These are phyloP conservation scores for Xylaria castorea DNA, from an alignment of 495 filamentous ascomycete genomes.

Conservation along the genomic window DNA sequence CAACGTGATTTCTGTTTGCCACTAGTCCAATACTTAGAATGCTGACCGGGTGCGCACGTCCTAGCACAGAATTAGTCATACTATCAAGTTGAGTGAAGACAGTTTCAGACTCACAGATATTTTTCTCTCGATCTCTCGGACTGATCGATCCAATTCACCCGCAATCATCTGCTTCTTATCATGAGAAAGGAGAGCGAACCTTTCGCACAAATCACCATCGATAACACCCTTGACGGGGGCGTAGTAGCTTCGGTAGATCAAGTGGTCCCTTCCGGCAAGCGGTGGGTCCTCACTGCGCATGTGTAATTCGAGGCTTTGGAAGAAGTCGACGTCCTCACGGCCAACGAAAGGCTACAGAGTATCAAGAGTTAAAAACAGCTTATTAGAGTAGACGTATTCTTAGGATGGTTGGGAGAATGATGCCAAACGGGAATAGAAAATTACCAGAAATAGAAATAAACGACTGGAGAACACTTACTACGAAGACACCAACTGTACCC, in stretches of 20 bases:
- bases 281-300: slow-evolving; percentile 84
- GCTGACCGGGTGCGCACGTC: slow-evolving; percentile 89
- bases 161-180: slow-evolving; percentile 96
- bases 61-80: slow-evolving; percentile 49
- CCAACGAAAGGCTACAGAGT: slow-evolving; percentile 71
- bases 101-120: slow-evolving; percentile 75
- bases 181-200: slow-evolving; percentile 78
- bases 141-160: slow-evolving; percentile 85
- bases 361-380: background rate
- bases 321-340: slow-evolving; percentile 95
- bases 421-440: background rate
- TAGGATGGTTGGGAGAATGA: background rate
- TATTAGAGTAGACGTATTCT: background rate
- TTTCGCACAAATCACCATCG: slow-evolving; percentile 97
- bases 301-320: slow-evolving; percentile 89
- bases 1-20: slow-evolving; percentile 23
- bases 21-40: slow-evolving; percentile 59
- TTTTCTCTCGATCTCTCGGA: slow-evolving; percentile 92
- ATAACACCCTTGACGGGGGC: slow-evolving; percentile 96
- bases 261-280: slow-evolving; percentile 88
- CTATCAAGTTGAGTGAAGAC: slow-evolving; percentile 16
- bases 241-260: slow-evolving; percentile 95
- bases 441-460: background rate
- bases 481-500: slow-evolving; percentile 89
- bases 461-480: slow-evolving; percentile 41